Conservation (phyloP, 441 rosid species). For the Mallotus repandus region DNA sequence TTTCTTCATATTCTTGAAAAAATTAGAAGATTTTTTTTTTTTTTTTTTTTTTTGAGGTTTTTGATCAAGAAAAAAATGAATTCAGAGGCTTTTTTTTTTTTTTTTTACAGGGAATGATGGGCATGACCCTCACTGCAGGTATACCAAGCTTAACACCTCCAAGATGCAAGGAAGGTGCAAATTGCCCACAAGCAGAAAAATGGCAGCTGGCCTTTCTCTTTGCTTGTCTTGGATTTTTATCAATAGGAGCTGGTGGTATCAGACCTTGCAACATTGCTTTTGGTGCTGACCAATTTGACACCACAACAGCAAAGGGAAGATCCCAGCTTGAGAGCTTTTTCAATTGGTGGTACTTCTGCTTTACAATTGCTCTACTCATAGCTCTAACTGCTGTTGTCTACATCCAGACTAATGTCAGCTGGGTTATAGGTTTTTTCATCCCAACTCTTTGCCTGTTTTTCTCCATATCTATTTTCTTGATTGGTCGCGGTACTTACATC, state of each 20-base stretch:
- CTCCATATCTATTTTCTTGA: conserved; percentile 38
- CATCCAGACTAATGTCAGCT: conserved; percentile 51
- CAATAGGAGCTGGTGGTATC: conserved; percentile 57
- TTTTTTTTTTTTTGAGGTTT: too few species aligned
- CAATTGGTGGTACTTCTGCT: conserved; percentile 71
- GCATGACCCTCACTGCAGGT: conserved; percentile 46
- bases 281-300: conserved; percentile 63
- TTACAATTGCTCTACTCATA: conserved; percentile 40
- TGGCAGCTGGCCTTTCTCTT: conserved; percentile 50
- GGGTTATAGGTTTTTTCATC: conserved; percentile 46
- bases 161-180: neutral
- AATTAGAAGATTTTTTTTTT: too few species aligned
- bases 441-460: conserved; percentile 39
- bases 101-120: conserved; percentile 49
- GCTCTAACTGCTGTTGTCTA: conserved; percentile 54
- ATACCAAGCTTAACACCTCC: conserved; percentile 13
- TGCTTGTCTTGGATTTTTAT: conserved; percentile 33
- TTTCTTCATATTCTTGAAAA: neutral
- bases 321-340: conserved; percentile 48
- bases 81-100: neutral
- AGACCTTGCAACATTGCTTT: conserved; percentile 63
- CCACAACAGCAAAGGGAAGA: conserved; percentile 38
- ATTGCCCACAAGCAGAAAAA: conserved; percentile 28
- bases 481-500: conserved; percentile 38
- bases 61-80: too few species aligned